Percentiles rank a stretch among this genome's conserved stretches.
phyloP scores from a whole-genome alignment of 805 yeast genomes.

The Isabelozyma heimii region DNA sequence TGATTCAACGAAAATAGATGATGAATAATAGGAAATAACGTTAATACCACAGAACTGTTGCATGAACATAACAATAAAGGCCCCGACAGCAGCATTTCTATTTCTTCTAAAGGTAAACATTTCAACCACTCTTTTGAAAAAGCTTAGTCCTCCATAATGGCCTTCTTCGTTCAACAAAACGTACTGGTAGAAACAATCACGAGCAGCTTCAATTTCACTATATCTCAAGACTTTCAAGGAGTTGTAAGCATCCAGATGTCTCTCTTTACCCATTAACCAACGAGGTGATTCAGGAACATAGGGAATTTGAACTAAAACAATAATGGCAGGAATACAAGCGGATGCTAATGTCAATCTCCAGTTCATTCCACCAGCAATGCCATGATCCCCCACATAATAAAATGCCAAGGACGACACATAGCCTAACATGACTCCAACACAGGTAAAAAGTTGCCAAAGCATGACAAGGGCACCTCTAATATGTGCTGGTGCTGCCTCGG shows the following conservation, averaged over 20 bases:
- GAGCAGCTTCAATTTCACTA: conserved; percentile 49
- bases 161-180: conserved; percentile 48
- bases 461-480: conserved; percentile 57
- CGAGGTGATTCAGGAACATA: conserved; percentile 61
- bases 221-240: conserved; percentile 43
- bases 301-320: conserved; percentile 41
- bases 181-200: conserved; percentile 52
- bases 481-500: conserved; percentile 51
- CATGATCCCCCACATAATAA: conserved; percentile 43
- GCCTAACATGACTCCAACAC: conserved; percentile 60
- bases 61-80: conserved; percentile 77
- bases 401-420: conserved; percentile 52
- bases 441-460: conserved; percentile 65
- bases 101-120: conserved; percentile 68
- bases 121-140: conserved; percentile 43
- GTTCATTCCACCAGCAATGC: conserved; percentile 40
- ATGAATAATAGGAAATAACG: conserved; percentile 77
- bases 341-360: conserved; percentile 62
- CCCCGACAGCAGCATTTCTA: conserved; percentile 72
- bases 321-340: conserved; percentile 49
- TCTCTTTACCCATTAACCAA: conserved; percentile 49
- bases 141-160: conserved; percentile 33
- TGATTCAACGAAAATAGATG: conserved; percentile 63
- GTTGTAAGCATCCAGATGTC: conserved; percentile 41
- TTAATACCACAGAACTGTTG: conserved; percentile 86